Percentiles rank a stretch among this genome's conserved stretches.
phyloP scores from a whole-genome alignment of 495 filamentous ascomycete species.

The Daldinia loculata region DNA sequence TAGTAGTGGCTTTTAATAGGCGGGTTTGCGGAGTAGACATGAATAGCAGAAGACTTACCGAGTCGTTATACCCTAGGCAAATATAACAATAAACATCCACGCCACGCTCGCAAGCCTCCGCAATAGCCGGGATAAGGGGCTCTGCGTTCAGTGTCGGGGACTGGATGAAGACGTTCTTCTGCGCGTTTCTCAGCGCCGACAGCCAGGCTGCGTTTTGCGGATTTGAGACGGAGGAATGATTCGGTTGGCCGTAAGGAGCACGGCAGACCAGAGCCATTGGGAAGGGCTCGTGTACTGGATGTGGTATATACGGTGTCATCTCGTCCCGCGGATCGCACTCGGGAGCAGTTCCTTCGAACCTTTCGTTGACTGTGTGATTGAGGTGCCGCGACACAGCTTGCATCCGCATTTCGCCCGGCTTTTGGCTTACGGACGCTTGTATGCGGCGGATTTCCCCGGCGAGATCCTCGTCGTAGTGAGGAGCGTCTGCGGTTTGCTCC shows the following conservation, averaged over 20 bases:
- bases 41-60: slow-evolving; percentile 46
- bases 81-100: slow-evolving; percentile 73
- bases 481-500: slow-evolving; percentile 64
- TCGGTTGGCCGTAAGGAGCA: slow-evolving; percentile 69
- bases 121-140: slow-evolving; percentile 61
- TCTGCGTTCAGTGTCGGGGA: slow-evolving; percentile 79
- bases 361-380: slow-evolving; percentile 66
- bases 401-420: slow-evolving; percentile 59
- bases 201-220: slow-evolving; percentile 76
- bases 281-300: slow-evolving; percentile 62
- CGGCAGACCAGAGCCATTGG: slow-evolving; percentile 78
- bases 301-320: slow-evolving; percentile 71
- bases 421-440: slow-evolving; percentile 61
- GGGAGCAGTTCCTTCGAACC: slow-evolving; percentile 62
- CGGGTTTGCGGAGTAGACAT: not conserved
- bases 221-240: slow-evolving; percentile 64
- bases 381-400: slow-evolving; percentile 68
- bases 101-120: slow-evolving; percentile 70
- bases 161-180: slow-evolving; percentile 72
- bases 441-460: slow-evolving; percentile 66
- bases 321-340: slow-evolving; percentile 57
- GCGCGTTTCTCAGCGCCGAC: slow-evolving; percentile 70
- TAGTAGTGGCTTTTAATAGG: not conserved
- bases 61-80: slow-evolving; percentile 81
- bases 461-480: slow-evolving; percentile 70